These are phyloP conservation scores for Radiomyces spectabilis DNA, from an alignment of 192 early-diverging fungal species.

Conservation along the genomic window DNA sequence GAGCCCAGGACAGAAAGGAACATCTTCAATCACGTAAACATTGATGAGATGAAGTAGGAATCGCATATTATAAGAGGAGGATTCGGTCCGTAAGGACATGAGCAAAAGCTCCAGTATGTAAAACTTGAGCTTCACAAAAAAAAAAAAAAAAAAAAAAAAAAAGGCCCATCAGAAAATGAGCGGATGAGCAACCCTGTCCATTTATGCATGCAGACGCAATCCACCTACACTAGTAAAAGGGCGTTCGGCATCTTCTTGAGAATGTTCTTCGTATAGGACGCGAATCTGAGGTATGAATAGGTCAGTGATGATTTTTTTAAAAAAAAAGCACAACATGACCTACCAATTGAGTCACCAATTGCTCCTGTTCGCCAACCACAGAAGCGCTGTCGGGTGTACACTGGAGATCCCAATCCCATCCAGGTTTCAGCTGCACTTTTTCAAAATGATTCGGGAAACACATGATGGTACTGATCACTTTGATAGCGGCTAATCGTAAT, in stretches of 20 bases:
- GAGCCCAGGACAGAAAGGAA: slow-evolving; percentile 63
- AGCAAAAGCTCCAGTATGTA: slow-evolving; percentile 62
- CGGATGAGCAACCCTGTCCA: not conserved
- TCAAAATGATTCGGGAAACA: slow-evolving; percentile 67
- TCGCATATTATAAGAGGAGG: slow-evolving; percentile 52
- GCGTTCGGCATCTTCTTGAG: slow-evolving; percentile 1
- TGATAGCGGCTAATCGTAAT: slow-evolving; percentile 57
- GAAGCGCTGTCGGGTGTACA: slow-evolving; percentile 25
- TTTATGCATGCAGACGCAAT: not conserved
- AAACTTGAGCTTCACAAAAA: slow-evolving; percentile 46
- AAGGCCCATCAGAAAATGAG: not conserved
- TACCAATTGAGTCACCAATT: slow-evolving; percentile 44
- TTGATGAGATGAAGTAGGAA: slow-evolving; percentile 60
- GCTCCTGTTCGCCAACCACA: slow-evolving; percentile 34
- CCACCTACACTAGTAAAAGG: slow-evolving; percentile 21
- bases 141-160: not conserved
- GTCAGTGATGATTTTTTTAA: not conserved
- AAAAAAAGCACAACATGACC: not conserved
- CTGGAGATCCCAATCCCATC: slow-evolving; percentile 40
- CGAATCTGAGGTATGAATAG: slow-evolving; percentile 22
- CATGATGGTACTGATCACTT: slow-evolving; percentile 55
- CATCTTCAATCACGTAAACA: slow-evolving; percentile 71
- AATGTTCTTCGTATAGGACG: slow-evolving; percentile 19
- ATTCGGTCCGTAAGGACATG: slow-evolving; percentile 56
- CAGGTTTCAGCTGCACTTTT: slow-evolving; percentile 42